Conservation (phyloP, 108 stramenopile genomes). For the Cyclostephanos tholiformis region DNA sequence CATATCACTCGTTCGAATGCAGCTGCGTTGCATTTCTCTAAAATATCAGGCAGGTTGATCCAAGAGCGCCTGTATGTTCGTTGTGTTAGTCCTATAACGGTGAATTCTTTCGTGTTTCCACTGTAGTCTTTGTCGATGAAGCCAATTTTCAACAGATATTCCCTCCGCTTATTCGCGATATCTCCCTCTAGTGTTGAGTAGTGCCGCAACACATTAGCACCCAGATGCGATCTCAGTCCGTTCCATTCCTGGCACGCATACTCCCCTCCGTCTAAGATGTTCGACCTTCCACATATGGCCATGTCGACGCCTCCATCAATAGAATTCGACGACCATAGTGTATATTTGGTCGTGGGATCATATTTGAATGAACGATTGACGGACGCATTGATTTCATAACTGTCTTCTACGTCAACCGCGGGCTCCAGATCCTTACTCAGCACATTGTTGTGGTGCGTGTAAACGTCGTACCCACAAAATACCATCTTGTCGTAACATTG, state of each 20-base stretch:
- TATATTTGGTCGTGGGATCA: slow-evolving; percentile 26
- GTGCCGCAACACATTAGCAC: slow-evolving; percentile 34
- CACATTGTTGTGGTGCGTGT: slow-evolving; percentile 25
- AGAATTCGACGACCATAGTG: slow-evolving; percentile 34
- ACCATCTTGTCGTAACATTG: slow-evolving; percentile 51
- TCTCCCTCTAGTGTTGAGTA: slow-evolving; percentile 30
- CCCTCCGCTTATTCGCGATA: slow-evolving; percentile 15
- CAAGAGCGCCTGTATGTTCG: slow-evolving; percentile 16
- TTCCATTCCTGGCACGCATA: slow-evolving; percentile 36
- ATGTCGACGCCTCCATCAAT: background rate
- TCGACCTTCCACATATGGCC: slow-evolving; percentile 7
- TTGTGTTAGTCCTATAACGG: slow-evolving; percentile 18
- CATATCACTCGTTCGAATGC: slow-evolving; percentile 39
- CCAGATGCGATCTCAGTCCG: slow-evolving; percentile 19
- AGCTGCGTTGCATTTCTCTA: slow-evolving; percentile 38
- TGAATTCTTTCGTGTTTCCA: slow-evolving; percentile 6
- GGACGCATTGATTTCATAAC: background rate
- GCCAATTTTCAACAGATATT: slow-evolving; percentile 8
- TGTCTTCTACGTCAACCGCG: background rate
- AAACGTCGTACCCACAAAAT: slow-evolving; percentile 51
- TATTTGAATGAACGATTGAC: slow-evolving; percentile 6
- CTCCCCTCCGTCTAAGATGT: background rate
- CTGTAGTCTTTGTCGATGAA: slow-evolving; percentile 11
- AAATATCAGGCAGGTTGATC: slow-evolving; percentile 22
- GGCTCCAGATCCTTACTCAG: slow-evolving; percentile 20